phyloP scores from a whole-genome alignment of 305 asterid genomes.

The Striga hermonthica region DNA sequence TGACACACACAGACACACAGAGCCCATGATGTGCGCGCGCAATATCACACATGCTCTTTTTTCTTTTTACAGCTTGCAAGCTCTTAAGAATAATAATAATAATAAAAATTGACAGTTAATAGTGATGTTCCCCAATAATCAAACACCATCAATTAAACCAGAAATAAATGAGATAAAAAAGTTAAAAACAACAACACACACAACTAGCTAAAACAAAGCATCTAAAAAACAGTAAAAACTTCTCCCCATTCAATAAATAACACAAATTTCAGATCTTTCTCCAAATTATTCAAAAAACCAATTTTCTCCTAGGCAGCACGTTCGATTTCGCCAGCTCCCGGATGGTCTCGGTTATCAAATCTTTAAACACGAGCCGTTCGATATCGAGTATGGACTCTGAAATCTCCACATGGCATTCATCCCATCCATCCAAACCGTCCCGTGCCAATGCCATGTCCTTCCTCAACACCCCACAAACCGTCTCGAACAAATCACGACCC shows the following conservation, averaged over 20 bases:
- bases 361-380: constrained; percentile 83
- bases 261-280: constrained; percentile 16
- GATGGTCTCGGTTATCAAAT: constrained; percentile 64
- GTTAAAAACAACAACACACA: too few species aligned
- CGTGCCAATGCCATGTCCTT: constrained; percentile 68
- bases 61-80: constrained; percentile 47
- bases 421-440: constrained; percentile 69
- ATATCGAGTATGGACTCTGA: constrained; percentile 71
- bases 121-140: constrained; percentile 37
- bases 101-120: constrained; percentile 40
- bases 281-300: constrained; percentile 49
- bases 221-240: not conserved
- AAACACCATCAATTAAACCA: constrained; percentile 21
- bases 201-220: constrained; percentile 1
- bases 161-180: too few species aligned
- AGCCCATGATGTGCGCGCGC: too few species aligned
- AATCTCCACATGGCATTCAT: constrained; percentile 63
- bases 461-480: constrained; percentile 61
- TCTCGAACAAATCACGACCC: constrained; percentile 58
- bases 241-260: too few species aligned
- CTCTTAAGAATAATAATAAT: too few species aligned
- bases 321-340: constrained; percentile 55
- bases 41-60: not conserved
- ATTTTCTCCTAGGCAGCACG: constrained; percentile 59
- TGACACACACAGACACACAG: too few species aligned